These are phyloP conservation scores for Pleurotus salmoneostramineus DNA, from an alignment of 768 basidiomycete genomes.

Conservation along the genomic window DNA sequence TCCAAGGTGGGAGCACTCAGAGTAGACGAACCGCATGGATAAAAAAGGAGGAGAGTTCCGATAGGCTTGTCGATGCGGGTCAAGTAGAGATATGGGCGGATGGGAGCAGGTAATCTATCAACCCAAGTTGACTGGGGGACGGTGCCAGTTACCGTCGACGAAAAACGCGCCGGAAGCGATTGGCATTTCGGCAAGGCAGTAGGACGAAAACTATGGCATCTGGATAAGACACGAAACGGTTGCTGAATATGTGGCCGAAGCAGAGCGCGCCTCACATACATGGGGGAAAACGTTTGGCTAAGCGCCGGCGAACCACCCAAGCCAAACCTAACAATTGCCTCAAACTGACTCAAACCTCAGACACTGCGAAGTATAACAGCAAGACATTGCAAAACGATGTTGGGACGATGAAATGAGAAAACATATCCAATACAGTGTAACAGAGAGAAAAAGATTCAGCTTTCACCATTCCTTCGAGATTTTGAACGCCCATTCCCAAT, in stretches of 20 bases:
- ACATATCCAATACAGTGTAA: no score
- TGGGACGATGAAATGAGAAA: no score
- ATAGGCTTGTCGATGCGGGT: constrained; percentile 95
- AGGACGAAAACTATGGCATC: no score
- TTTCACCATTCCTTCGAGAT: constrained; percentile 86
- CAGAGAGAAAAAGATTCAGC: not conserved
- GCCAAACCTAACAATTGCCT: no score
- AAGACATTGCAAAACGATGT: not conserved
- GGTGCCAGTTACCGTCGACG: not conserved
- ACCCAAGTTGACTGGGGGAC: constrained; percentile 49
- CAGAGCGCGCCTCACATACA: no score
- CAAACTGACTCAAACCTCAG: no score
- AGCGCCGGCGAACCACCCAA: no score
- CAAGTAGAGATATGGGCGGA: constrained; percentile 80
- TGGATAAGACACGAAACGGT: no score
- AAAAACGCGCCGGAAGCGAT: not conserved
- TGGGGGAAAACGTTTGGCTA: no score
- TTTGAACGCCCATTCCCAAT: constrained; percentile 90
- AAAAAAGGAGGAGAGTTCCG: constrained; percentile 86
- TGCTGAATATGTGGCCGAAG: no score
- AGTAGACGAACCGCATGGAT: constrained; percentile 79
- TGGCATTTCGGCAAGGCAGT: no score
- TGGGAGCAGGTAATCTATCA: constrained; percentile 52
- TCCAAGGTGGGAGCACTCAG: not conserved
- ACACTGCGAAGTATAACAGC: not conserved